These are phyloP conservation scores for Saraca asoca DNA, from an alignment of 331 rosid genomes.

Conservation along the genomic window DNA sequence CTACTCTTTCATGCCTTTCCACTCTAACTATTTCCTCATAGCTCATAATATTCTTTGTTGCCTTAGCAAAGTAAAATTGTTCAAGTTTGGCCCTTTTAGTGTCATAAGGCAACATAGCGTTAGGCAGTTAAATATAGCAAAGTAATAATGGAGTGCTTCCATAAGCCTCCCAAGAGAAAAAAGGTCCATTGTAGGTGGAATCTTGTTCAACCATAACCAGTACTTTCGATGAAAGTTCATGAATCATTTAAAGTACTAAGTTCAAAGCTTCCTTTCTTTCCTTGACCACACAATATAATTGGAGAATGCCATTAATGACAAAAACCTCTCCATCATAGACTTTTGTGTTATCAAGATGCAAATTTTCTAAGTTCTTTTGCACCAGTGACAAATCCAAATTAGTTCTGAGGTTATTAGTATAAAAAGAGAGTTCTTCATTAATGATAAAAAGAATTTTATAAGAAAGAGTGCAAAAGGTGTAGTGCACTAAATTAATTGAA, in stretches of 20 bases:
- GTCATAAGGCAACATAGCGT: slow-evolving; percentile 78
- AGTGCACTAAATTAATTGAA: too few relatives aligned
- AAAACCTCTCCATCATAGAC: slow-evolving; percentile 60
- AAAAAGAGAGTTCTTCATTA: slow-evolving; percentile 57
- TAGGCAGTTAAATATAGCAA: slow-evolving; percentile 81
- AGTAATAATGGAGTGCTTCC: slow-evolving; percentile 85
- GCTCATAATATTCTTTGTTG: slow-evolving; percentile 91
- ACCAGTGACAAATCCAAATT: slow-evolving; percentile 57
- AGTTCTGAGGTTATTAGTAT: slow-evolving; percentile 52
- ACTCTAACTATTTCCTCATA: slow-evolving; percentile 81
- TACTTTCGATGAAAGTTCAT: slow-evolving; percentile 62
- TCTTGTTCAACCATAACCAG: slow-evolving; percentile 83
- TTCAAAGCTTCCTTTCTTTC: slow-evolving; percentile 83
- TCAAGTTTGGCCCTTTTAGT: slow-evolving; percentile 77
- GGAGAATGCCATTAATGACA: slow-evolving; percentile 76
- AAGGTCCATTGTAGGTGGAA: slow-evolving; percentile 90
- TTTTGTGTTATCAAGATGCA: slow-evolving; percentile 50
- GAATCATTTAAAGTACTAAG: slow-evolving; percentile 69
- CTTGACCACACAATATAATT: slow-evolving; percentile 84
- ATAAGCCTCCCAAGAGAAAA: slow-evolving; percentile 89
- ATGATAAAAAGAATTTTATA: too few relatives aligned
- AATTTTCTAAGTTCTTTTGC: slow-evolving; percentile 58
- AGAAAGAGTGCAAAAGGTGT: too few relatives aligned
- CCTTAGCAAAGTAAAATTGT: slow-evolving; percentile 85
- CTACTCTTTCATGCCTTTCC: slow-evolving; percentile 88